These are phyloP conservation scores for Penicillium sp. DNA, from an alignment of 2,329 filamentous ascomycete genomes.

Conservation along the genomic window DNA sequence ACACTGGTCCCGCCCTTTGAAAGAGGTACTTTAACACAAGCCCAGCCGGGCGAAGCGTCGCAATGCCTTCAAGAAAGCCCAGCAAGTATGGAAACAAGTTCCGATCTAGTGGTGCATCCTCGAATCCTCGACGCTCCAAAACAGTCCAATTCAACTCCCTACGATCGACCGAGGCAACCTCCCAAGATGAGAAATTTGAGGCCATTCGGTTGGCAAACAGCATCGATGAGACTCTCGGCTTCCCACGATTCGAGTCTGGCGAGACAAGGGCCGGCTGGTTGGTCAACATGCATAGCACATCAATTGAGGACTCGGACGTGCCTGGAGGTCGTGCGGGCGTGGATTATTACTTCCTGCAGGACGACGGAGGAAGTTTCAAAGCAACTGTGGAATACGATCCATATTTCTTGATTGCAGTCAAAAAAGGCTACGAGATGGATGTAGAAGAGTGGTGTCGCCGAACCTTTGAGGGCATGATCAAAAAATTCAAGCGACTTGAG, in stretches of 20 bases:
- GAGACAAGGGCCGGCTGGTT: conserved; percentile 87
- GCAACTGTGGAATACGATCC: conserved; percentile 95
- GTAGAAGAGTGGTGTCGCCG: conserved; percentile 91
- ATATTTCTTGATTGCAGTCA: conserved; percentile 90
- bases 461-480: conserved; percentile 77
- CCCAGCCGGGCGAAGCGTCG: conserved; percentile 27
- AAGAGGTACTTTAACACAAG: conserved; percentile 22
- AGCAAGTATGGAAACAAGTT: conserved; percentile 66
- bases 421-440: conserved; percentile 82
- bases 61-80: conserved; percentile 51
- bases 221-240: conserved; percentile 95
- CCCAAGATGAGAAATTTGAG: conserved; percentile 89
- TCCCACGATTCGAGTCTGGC: conserved; percentile 84
- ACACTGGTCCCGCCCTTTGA: conserved; percentile 12
- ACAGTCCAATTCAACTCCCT: conserved; percentile 76
- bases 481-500: conserved; percentile 71
- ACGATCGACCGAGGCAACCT: conserved; percentile 77
- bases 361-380: conserved; percentile 87
- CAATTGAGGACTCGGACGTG: conserved; percentile 77
- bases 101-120: conserved; percentile 43
- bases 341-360: conserved; percentile 95
- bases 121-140: conserved; percentile 59
- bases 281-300: conserved; percentile 89
- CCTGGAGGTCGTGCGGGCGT: conserved; percentile 83
- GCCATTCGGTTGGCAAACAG: conserved; percentile 75